Evolutionary conservation across 148 eudicot genomes (phyloP).

Genomic region (Vaccinium corymbosum): DNA sequence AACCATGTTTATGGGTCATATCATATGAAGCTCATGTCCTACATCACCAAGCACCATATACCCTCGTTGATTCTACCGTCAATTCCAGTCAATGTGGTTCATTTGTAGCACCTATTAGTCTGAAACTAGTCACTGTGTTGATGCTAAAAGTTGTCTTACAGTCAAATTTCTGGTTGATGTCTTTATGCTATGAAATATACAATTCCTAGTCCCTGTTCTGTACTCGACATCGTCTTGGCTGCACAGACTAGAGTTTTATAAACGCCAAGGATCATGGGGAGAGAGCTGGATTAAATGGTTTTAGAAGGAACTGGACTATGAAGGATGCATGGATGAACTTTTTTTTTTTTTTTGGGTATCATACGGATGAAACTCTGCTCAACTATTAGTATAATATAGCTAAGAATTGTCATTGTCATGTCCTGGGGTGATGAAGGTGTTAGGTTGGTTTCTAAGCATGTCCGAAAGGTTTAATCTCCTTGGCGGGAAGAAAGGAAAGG

Average conservation of each 20-base stretch:
- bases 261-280: neutral
- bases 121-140: neutral
- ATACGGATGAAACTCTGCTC: too few species aligned
- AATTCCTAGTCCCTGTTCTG: neutral
- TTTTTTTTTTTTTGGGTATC: too few species aligned
- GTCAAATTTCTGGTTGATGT: neutral
- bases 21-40: conserved; percentile 7
- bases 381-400: neutral
- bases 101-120: neutral
- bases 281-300: neutral
- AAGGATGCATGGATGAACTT: neutral
- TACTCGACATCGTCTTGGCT: neutral
- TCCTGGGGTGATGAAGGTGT: neutral
- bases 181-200: neutral
- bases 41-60: neutral
- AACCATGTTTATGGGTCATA: neutral
- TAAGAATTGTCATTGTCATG: neutral
- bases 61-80: neutral
- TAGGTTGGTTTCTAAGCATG: neutral
- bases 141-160: neutral
- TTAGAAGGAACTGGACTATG: neutral
- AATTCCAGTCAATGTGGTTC: neutral
- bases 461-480: neutral
- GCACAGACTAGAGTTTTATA: neutral
- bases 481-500: neutral